Evolutionary conservation across 352 stramenopile genomes (phyloP).

Genomic region (Pythium rishiriense): DNA sequence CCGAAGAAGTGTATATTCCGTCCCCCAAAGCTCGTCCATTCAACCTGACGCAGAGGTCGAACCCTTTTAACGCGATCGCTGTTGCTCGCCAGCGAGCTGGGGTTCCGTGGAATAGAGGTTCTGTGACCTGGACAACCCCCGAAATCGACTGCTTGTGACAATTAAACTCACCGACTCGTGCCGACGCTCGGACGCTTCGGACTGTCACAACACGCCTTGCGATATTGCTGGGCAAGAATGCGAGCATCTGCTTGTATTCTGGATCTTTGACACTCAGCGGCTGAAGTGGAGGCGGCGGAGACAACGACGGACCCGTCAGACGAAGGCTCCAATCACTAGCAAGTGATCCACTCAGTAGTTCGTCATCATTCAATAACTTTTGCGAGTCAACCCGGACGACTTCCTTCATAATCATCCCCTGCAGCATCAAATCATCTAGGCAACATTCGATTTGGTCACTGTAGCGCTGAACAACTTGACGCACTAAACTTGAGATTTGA

Average conservation of each 20-base stretch:
- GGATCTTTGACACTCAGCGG: neutral
- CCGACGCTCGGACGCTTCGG: conserved; percentile 6
- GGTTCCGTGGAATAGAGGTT: conserved; percentile 28
- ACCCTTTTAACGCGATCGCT: conserved; percentile 25
- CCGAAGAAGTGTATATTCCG: conserved; percentile 21
- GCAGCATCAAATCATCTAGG: conserved; percentile 4
- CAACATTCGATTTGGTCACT: neutral
- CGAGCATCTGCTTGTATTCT: conserved; percentile 9
- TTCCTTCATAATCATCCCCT: conserved; percentile 16
- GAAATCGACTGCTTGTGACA: neutral
- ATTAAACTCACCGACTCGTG: neutral
- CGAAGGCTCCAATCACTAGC: conserved; percentile 11
- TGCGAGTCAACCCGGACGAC: neutral
- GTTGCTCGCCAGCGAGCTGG: conserved; percentile 26
- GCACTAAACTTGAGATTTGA: neutral
- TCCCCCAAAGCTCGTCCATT: conserved; percentile 14
- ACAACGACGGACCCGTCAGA: conserved; percentile 3
- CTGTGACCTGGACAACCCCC: neutral
- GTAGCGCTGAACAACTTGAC: neutral
- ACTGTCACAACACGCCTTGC: neutral
- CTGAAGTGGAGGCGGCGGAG: conserved; percentile 11
- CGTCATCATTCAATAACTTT: neutral
- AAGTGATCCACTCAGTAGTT: neutral
- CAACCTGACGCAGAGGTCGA: conserved; percentile 14
- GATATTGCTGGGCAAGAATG: conserved; percentile 1